Evolutionary conservation across 164 flowering plant genomes (phyloP).

Genomic region (Liquidambar formosana): DNA sequence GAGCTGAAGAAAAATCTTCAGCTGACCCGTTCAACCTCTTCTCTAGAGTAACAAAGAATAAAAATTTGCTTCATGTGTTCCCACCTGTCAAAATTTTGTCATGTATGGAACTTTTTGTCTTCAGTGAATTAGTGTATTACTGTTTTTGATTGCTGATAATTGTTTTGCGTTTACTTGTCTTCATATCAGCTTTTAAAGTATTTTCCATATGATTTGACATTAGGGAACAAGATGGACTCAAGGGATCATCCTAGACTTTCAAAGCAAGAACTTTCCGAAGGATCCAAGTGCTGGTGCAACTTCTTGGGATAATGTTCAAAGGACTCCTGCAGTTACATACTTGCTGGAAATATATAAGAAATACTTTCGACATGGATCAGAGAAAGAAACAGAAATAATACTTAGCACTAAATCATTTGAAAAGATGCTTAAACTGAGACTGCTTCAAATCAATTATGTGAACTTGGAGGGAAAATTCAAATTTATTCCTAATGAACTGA

Average conservation of each 20-base stretch:
- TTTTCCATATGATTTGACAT: not conserved
- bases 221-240: slow-evolving; percentile 28
- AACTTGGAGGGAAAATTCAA: slow-evolving; percentile 25
- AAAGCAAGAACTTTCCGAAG: not conserved
- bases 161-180: too few relatives aligned
- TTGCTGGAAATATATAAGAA: slow-evolving; percentile 10
- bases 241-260: slow-evolving; percentile 31
- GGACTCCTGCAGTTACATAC: slow-evolving; percentile 9
- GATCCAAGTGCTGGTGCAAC: not conserved
- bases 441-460: slow-evolving; percentile 37
- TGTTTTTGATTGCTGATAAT: too few relatives aligned
- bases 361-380: not conserved
- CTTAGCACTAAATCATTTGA: slow-evolving; percentile 21
- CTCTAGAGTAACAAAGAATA: too few relatives aligned
- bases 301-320: slow-evolving; percentile 2
- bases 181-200: not conserved
- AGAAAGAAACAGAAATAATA: slow-evolving; percentile 9
- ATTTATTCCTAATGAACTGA: slow-evolving; percentile 28
- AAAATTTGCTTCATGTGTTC: too few relatives aligned
- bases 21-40: too few relatives aligned
- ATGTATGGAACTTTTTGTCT: too few relatives aligned
- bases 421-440: slow-evolving; percentile 31
- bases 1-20: too few relatives aligned
- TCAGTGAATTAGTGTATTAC: too few relatives aligned
- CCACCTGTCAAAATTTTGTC: too few relatives aligned